Conservation (phyloP, 1,284 basidiomycete genomes). For the Cryptococcus depauperatus region DNA sequence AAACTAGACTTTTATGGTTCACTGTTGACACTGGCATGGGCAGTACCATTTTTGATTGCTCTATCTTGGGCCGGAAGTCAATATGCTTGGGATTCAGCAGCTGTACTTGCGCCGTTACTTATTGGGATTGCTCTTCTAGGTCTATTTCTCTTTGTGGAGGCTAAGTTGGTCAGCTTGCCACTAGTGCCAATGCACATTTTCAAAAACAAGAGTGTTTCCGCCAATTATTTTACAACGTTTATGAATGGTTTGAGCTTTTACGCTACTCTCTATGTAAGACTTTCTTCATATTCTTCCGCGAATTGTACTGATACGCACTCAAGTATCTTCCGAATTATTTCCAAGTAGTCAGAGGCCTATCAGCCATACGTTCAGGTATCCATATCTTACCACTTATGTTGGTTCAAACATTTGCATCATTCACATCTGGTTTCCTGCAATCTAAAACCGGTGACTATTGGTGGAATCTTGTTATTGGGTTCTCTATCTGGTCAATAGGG, state of each 20-base stretch:
- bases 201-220: slow-evolving; percentile 58
- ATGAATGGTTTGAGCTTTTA: slow-evolving; percentile 50
- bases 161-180: slow-evolving; percentile 59
- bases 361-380: slow-evolving; percentile 56
- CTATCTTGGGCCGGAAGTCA: slow-evolving; percentile 68
- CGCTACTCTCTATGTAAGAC: slow-evolving; percentile 26
- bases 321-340: slow-evolving; percentile 62
- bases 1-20: slow-evolving; percentile 61
- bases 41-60: slow-evolving; percentile 57
- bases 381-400: slow-evolving; percentile 60
- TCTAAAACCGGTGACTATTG: slow-evolving; percentile 60
- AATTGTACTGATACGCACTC: background rate
- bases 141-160: slow-evolving; percentile 64
- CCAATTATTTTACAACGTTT: slow-evolving; percentile 61
- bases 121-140: slow-evolving; percentile 53
- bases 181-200: slow-evolving; percentile 69
- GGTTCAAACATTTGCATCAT: slow-evolving; percentile 52
- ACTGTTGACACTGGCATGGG: slow-evolving; percentile 55
- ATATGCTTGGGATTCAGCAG: slow-evolving; percentile 59
- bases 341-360: slow-evolving; percentile 59
- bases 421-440: slow-evolving; percentile 52
- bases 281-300: background rate
- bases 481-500: slow-evolving; percentile 60
- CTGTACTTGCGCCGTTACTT: slow-evolving; percentile 56
- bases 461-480: slow-evolving; percentile 58